Evolutionary conservation across 768 basidiomycete genomes (phyloP).

Genomic region (Xanthoconium stramineum): DNA sequence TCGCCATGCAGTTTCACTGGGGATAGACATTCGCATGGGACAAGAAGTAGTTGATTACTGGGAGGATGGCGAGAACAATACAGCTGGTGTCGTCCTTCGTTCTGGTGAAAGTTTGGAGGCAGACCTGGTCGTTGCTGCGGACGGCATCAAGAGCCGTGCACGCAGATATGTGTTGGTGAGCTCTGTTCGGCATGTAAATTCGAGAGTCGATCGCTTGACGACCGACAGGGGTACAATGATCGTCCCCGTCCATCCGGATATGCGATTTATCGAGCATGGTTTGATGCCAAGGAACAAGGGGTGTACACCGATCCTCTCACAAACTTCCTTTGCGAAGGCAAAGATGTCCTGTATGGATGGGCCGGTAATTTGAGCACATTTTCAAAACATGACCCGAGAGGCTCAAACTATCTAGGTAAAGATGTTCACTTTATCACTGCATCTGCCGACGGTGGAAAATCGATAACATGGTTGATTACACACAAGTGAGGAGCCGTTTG

Average conservation of each 20-base stretch:
- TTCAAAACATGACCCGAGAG: background rate
- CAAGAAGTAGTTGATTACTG: slow-evolving; percentile 23
- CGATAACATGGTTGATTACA: slow-evolving; percentile 22
- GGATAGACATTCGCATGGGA: slow-evolving; percentile 22
- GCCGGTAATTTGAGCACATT: slow-evolving; percentile 10
- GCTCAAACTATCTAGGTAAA: slow-evolving; percentile 1
- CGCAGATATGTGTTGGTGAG: slow-evolving; percentile 21
- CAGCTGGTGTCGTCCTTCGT: slow-evolving; percentile 15
- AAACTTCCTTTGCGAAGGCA: slow-evolving; percentile 16
- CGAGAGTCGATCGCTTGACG: background rate
- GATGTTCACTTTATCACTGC: slow-evolving; percentile 22
- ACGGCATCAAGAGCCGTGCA: slow-evolving; percentile 26
- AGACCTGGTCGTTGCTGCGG: slow-evolving; percentile 30
- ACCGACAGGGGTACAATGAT: slow-evolving; percentile 24
- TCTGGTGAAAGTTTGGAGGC: slow-evolving; percentile 15
- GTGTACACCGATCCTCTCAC: slow-evolving; percentile 23
- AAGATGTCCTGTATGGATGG: slow-evolving; percentile 25
- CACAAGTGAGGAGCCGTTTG: slow-evolving; percentile 13
- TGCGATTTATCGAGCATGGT: slow-evolving; percentile 30
- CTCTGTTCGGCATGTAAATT: background rate
- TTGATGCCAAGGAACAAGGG: slow-evolving; percentile 21
- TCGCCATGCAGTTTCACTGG: slow-evolving; percentile 22
- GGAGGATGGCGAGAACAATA: slow-evolving; percentile 5
- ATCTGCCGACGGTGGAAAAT: slow-evolving; percentile 11
- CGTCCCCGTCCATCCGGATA: slow-evolving; percentile 27